Percentiles rank a stretch among this genome's conserved stretches.
phyloP scores from a whole-genome alignment of 1,284 basidiomycete genomes.

The Ceraceosorus guamensis region DNA sequence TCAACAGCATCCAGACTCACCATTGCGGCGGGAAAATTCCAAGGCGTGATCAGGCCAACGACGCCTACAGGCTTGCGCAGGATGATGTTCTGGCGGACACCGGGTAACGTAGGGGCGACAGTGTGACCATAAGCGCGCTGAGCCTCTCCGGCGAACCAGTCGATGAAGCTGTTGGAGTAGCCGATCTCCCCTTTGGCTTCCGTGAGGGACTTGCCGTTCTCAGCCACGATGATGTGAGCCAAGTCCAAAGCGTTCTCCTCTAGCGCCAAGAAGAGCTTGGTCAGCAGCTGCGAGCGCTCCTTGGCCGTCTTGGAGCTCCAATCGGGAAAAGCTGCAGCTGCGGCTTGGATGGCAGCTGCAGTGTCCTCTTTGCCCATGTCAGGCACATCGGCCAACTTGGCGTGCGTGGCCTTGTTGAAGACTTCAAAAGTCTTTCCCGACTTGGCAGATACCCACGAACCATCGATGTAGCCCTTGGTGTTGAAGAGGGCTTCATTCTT shows the following conservation, averaged over 20 bases:
- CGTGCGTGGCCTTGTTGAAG: constrained; percentile 44
- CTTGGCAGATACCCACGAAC: constrained; percentile 33
- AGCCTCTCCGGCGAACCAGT: constrained; percentile 43
- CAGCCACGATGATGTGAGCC: constrained; percentile 44
- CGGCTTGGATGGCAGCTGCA: constrained; percentile 36
- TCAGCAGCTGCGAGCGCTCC: constrained; percentile 39
- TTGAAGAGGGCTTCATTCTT: constrained; percentile 30
- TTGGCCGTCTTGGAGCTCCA: constrained; percentile 44
- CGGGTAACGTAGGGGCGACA: constrained; percentile 68
- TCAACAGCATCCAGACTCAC: not conserved
- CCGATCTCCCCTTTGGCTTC: constrained; percentile 45
- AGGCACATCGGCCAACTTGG: constrained; percentile 38
- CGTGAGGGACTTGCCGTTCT: constrained; percentile 43
- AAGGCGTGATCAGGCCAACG: constrained; percentile 50
- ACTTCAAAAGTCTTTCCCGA: constrained; percentile 34
- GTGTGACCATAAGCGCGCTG: constrained; percentile 59
- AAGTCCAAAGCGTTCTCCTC: constrained; percentile 38
- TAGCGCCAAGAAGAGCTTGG: constrained; percentile 35
- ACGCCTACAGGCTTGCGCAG: constrained; percentile 78
- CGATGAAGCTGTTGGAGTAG: constrained; percentile 44
- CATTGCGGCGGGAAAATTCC: constrained; percentile 48
- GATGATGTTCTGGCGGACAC: constrained; percentile 76
- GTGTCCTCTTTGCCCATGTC: constrained; percentile 38
- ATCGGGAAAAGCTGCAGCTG: constrained; percentile 28
- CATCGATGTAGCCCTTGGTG: constrained; percentile 38